These are phyloP conservation scores for Aspergillus indologenus DNA, from an alignment of 495 filamentous ascomycete genomes.

Conservation along the genomic window DNA sequence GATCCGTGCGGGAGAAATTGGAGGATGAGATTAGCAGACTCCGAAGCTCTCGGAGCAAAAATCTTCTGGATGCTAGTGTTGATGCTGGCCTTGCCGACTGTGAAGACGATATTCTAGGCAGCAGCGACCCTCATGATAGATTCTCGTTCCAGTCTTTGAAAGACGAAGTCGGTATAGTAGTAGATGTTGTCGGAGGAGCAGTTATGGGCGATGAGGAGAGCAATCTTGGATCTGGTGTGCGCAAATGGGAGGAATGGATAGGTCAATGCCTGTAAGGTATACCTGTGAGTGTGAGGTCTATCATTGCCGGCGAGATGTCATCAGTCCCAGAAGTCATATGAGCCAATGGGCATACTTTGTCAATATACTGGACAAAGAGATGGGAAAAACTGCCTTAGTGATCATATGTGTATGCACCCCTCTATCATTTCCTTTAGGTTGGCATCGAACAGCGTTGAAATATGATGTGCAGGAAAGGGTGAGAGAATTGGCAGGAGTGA, in stretches of 20 bases:
- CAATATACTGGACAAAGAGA: too few relatives aligned
- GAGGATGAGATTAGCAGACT: constrained; percentile 82
- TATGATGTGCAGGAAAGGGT: too few relatives aligned
- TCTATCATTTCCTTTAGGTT: too few relatives aligned
- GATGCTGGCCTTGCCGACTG: constrained; percentile 64
- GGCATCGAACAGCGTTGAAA: too few relatives aligned
- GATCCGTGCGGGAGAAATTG: constrained; percentile 68
- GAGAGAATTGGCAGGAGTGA: too few relatives aligned
- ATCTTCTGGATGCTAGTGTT: constrained; percentile 63
- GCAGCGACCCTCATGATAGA: constrained; percentile 62
- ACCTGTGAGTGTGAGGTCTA: background rate
- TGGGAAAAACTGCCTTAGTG: too few relatives aligned
- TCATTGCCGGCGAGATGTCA: background rate
- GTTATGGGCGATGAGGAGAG: constrained; percentile 61
- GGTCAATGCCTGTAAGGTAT: constrained; percentile 51
- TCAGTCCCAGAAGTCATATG: background rate
- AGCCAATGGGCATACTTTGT: background rate
- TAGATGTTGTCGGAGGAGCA: constrained; percentile 77
- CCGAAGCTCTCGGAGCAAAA: constrained; percentile 71
- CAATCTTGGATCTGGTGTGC: constrained; percentile 56
- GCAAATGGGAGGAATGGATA: constrained; percentile 90
- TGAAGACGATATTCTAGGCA: constrained; percentile 79
- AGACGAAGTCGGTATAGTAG: constrained; percentile 68
- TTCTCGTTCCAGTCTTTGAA: constrained; percentile 82
- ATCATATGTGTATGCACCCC: too few relatives aligned